A percentile compares a stretch with the other conserved stretches of the same genome.
Evolutionary conservation across 2,329 filamentous ascomycete species (phyloP).

Genomic region (Fusarium irregulare): DNA sequence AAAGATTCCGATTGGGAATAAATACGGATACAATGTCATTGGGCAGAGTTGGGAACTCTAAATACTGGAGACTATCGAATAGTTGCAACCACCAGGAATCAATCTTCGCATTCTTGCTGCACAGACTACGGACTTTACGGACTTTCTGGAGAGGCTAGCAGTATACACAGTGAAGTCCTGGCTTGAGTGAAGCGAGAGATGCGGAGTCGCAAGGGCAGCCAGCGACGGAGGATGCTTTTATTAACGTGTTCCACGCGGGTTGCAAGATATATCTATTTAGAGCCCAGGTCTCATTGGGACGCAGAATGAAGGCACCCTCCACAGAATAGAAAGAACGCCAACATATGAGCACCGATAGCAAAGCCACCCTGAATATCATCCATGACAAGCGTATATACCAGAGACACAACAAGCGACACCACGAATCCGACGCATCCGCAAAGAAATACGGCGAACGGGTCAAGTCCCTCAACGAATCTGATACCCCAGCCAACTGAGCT

Average conservation of each 20-base stretch:
- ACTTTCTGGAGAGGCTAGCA: too few relatives aligned
- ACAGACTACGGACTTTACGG: too few relatives aligned
- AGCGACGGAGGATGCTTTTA: too few relatives aligned
- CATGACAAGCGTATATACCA: background rate
- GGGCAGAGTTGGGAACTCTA: background rate
- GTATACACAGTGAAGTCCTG: too few relatives aligned
- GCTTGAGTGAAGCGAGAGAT: too few relatives aligned
- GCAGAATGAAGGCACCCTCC: background rate
- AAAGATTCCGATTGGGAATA: accelerated
- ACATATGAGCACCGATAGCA: slow-evolving; percentile 6
- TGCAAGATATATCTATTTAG: too few relatives aligned
- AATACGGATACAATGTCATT: background rate
- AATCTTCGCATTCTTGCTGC: too few relatives aligned
- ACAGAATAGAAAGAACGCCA: slow-evolving; percentile 5
- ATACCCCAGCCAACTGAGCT: slow-evolving; percentile 1
- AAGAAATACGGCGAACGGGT: background rate
- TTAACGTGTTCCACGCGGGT: too few relatives aligned
- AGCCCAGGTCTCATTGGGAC: background rate
- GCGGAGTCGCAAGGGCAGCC: too few relatives aligned
- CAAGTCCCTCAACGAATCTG: background rate
- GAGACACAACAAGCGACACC: background rate
- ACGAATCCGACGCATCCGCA: background rate
- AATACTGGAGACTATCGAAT: background rate
- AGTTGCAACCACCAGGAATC: too few relatives aligned
- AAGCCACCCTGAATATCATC: slow-evolving; percentile 17